A percentile compares a stretch with the other conserved stretches of the same genome.
Evolutionary conservation across 2,329 filamentous ascomycete genomes (phyloP).

Genomic region (Cytospora piceae): DNA sequence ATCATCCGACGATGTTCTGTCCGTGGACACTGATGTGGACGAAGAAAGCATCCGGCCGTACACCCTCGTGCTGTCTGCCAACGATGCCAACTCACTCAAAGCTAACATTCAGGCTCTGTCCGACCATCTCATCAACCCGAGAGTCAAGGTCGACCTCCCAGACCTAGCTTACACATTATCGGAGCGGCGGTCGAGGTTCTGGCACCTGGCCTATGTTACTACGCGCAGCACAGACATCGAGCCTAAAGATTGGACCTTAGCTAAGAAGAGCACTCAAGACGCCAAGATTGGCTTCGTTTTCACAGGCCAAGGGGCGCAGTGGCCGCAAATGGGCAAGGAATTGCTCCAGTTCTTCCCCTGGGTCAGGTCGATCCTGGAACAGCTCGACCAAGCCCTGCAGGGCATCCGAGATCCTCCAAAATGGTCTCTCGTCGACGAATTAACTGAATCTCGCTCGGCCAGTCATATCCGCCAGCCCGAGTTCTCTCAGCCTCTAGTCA

Average conservation of each 20-base stretch:
- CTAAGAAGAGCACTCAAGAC: constrained; percentile 9
- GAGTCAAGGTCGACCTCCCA: neutral
- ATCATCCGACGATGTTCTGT: neutral
- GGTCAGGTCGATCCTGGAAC: constrained; percentile 13
- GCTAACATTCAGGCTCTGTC: neutral
- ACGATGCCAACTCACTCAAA: neutral
- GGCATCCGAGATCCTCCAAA: constrained; percentile 27
- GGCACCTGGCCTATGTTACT: constrained; percentile 23
- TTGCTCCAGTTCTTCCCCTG: constrained; percentile 30
- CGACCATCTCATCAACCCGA: neutral
- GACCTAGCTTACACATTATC: constrained; percentile 33
- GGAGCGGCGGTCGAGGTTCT: constrained; percentile 19
- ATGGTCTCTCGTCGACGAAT: constrained; percentile 31
- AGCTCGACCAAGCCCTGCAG: constrained; percentile 31
- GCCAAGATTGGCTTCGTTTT: constrained; percentile 32
- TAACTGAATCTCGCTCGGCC: constrained; percentile 27
- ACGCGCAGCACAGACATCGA: neutral
- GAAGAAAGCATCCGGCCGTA: neutral
- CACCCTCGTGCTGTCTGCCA: neutral
- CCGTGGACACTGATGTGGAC: neutral
- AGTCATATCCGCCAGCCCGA: constrained; percentile 34
- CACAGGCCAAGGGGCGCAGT: constrained; percentile 37
- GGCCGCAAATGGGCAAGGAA: constrained; percentile 36
- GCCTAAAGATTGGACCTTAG: neutral
- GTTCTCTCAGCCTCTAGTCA: constrained; percentile 46